A percentile compares a stretch with the other conserved stretches of the same genome.
These are phyloP conservation scores for Jaminaea rosea DNA, from an alignment of 1,284 basidiomycete genomes.

Conservation along the genomic window DNA sequence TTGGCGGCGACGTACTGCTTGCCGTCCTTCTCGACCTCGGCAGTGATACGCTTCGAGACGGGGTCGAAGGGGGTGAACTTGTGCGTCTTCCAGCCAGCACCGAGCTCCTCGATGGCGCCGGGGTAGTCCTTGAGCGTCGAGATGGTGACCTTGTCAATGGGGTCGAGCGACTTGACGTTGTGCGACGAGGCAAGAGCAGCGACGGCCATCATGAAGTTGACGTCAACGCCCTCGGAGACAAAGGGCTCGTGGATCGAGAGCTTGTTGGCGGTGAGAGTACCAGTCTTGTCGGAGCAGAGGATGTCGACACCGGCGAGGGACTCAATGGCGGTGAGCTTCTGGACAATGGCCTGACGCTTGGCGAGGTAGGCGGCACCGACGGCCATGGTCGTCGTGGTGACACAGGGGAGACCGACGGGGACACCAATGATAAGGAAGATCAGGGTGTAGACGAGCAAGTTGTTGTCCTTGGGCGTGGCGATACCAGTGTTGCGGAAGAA, in stretches of 20 bases:
- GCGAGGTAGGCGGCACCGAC: conserved; percentile 57
- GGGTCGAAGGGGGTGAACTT: conserved; percentile 56
- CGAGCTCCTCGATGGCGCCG: conserved; percentile 52
- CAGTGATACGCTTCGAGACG: conserved; percentile 56
- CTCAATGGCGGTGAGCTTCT: conserved; percentile 58
- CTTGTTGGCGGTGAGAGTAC: conserved; percentile 57
- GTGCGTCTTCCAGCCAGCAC: conserved; percentile 53
- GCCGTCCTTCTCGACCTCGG: conserved; percentile 55
- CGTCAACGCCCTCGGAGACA: conserved; percentile 50
- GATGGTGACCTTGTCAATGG: conserved; percentile 56
- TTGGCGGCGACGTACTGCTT: conserved; percentile 54
- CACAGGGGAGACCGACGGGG: conserved; percentile 55
- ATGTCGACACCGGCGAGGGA: conserved; percentile 56
- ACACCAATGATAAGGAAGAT: conserved; percentile 55
- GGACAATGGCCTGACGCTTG: conserved; percentile 56
- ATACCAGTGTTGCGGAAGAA: conserved; percentile 53
- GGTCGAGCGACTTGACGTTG: conserved; percentile 55
- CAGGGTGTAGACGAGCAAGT: conserved; percentile 53
- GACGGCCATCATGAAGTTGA: conserved; percentile 52
- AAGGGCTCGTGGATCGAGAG: conserved; percentile 55
- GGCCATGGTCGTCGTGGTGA: conserved; percentile 54
- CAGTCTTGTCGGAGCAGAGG: conserved; percentile 57
- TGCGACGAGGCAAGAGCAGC: conserved; percentile 56
- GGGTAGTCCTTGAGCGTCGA: conserved; percentile 55
- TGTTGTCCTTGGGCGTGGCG: conserved; percentile 51